Base-by-base conservation (phyloP, 192 early-diverging fungal genomes). In the Rhizoclosmatium sp. region DNA sequence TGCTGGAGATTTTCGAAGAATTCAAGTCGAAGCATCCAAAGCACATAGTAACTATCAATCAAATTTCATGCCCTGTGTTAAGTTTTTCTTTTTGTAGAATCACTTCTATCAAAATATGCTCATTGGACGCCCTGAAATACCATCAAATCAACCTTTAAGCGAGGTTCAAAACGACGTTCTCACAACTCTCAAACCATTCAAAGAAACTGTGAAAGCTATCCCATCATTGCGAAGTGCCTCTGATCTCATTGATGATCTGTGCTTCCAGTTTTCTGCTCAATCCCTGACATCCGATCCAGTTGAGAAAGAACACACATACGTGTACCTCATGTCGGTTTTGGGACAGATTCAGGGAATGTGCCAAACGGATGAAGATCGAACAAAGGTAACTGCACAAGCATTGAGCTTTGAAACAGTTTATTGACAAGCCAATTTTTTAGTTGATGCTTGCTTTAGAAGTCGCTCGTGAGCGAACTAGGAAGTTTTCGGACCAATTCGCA, bases 261-360 rank as follows among this genome's bases (percentile, higher is more conserved):
- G 69, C 39, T 71, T 49, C 9, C 14, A 71, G 54, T 71, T 71
- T 71, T 71, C 69, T n/a, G 39, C 51, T 14, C 69, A 71, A 56
- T 9, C 51, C 5, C 47, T 71, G 0, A 10, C 7, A 19, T 47
- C 39, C 16, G 69, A 71, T 58, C 16, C 39, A 47, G 19, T 21
- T 7, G 48, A 71, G 39, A 39, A 47, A 7, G 69, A 71, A 39
- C 47, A 71, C 19, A 71, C 14, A 49, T 71, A 21, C 56, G 21
- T 71, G 12, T 58, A 56, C n/a, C 4, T 71, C n/a, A 54, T 71
- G 69, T 46, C 16, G 5, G n/a, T 71, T n/a, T 9, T 16, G 54
- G 69, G 69, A 56, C 69, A 71, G 69, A 14, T 71, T 54, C 69
- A 71, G 39, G 54, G n/a, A 19, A 39, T 71, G 16, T 71, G 69